Conservation (phyloP, 1,284 basidiomycete species). For the Boletus smithii region DNA sequence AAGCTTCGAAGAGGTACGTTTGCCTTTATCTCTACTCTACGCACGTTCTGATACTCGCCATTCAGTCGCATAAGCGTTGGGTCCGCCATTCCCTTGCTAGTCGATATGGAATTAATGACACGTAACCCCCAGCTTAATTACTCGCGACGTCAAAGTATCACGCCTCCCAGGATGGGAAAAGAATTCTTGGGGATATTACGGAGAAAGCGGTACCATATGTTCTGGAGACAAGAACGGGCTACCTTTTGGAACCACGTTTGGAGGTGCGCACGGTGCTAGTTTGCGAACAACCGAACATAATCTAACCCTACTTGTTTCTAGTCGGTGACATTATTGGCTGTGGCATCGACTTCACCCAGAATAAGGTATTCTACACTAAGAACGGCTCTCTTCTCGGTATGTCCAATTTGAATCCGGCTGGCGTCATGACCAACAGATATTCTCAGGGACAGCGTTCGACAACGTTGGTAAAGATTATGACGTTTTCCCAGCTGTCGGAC, state of each 20-base stretch:
- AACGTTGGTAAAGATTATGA: conserved; percentile 62
- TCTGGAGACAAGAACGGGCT: conserved; percentile 69
- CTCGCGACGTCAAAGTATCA: conserved; percentile 55
- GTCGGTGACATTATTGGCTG: conserved; percentile 85
- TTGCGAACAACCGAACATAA: neutral
- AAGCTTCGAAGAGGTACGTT: conserved; percentile 75
- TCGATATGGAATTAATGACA: conserved; percentile 9
- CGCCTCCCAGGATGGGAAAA: conserved; percentile 88
- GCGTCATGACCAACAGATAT: conserved; percentile 10
- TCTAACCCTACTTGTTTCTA: conserved; percentile 31
- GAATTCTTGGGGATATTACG: conserved; percentile 91
- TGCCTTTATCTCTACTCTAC: conserved; percentile 8
- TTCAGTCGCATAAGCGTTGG: conserved; percentile 79
- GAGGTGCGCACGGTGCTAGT: conserved; percentile 47
- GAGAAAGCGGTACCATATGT: conserved; percentile 85
- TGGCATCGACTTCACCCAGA: conserved; percentile 81
- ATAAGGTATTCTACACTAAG: conserved; percentile 85
- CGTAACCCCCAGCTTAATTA: conserved; percentile 41
- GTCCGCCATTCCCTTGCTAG: conserved; percentile 33
- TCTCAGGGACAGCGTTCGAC: conserved; percentile 64
- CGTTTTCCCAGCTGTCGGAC: conserved; percentile 82
- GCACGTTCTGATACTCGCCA: conserved; percentile 13
- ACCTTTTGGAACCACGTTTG: conserved; percentile 73
- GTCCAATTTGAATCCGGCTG: conserved; percentile 15
- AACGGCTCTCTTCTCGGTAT: conserved; percentile 78